Percentiles rank a stretch among this genome's conserved stretches.
phyloP scores from a whole-genome alignment of 345 rosid species.

The Acer saccharum region DNA sequence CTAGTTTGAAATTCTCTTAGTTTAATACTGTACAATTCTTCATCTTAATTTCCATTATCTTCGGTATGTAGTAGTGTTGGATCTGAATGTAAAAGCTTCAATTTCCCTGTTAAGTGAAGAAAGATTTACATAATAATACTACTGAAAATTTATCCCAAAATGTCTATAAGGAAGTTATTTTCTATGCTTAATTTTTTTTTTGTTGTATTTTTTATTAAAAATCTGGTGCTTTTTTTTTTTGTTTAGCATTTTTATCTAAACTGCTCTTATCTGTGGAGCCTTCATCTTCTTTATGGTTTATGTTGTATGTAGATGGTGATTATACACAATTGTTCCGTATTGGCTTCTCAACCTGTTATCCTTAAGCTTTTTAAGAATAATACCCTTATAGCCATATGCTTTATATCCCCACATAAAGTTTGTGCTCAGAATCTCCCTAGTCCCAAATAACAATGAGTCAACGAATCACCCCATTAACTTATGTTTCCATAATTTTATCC shows the following conservation, averaged over 20 bases:
- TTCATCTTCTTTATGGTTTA: neutral
- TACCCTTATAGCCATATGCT: neutral
- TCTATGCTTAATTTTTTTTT: neutral
- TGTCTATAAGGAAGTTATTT: neutral
- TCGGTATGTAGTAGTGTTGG: neutral
- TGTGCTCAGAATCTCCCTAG: neutral
- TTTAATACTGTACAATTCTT: neutral
- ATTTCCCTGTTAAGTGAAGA: neutral
- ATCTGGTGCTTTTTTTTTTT: too few species aligned
- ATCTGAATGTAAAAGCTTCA: constrained; percentile 2
- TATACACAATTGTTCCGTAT: neutral
- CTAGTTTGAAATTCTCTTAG: neutral
- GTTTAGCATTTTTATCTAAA: neutral
- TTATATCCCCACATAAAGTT: neutral
- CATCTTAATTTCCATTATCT: neutral
- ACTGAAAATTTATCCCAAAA: neutral
- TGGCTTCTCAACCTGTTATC: neutral
- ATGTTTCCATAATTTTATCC: neutral
- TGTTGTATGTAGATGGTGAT: neutral
- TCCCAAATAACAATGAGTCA: neutral
- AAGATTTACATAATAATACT: neutral
- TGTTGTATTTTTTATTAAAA: too few species aligned
- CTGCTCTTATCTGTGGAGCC: neutral
- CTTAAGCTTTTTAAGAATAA: neutral
- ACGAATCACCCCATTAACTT: neutral